Base-by-base conservation (phyloP, 306 rosid species). In the Boehmeria nivea region DNA sequence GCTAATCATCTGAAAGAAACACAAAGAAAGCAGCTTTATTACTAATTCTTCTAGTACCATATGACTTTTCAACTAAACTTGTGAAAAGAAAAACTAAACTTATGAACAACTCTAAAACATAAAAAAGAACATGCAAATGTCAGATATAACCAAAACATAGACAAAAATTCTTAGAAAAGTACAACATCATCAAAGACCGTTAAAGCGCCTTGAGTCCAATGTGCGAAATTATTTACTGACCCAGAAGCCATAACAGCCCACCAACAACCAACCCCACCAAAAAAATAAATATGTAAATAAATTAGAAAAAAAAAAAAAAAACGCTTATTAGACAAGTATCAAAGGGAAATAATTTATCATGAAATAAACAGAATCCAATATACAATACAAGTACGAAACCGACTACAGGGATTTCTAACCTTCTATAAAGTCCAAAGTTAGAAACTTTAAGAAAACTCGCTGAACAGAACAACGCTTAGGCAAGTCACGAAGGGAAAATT, bases 301-400 rank as follows among this genome's bases (percentile, higher is more conserved):
- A 15, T 33, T 14, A 25, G n/a, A n/a, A n/a, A n/a, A n/a, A n/a
- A n/a, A n/a, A n/a, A n/a, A n/a, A n/a, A n/a, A n/a, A n/a, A n/a
- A n/a, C n/a, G n/a, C n/a, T n/a, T n/a, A n/a, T n/a, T n/a, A n/a
- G n/a, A n/a, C n/a, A n/a, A n/a, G n/a, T n/a, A n/a, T n/a, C n/a
- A n/a, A n/a, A 17, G 34, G 26, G n/a, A 25, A 13, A 15, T 16
- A 13, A 24, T 21, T 50, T 8, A 15, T 25, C 54, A 2, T 21
- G 10, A 27, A 24, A 45, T 31, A 26, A 38, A 53, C 23, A 43
- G 47, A 18, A 13, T 37, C 63, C 38, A 25, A 40, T 60, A 72
- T 10, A 9, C 22, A 21, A 23, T 10, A 3, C 8, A 56, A 34
- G 36, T 31, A 31, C 36, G 36, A 31, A 10, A 4, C 5, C 9